Evolutionary conservation across 441 rosid genomes (phyloP).

Genomic region (Bocquillonia castaneifolia): DNA sequence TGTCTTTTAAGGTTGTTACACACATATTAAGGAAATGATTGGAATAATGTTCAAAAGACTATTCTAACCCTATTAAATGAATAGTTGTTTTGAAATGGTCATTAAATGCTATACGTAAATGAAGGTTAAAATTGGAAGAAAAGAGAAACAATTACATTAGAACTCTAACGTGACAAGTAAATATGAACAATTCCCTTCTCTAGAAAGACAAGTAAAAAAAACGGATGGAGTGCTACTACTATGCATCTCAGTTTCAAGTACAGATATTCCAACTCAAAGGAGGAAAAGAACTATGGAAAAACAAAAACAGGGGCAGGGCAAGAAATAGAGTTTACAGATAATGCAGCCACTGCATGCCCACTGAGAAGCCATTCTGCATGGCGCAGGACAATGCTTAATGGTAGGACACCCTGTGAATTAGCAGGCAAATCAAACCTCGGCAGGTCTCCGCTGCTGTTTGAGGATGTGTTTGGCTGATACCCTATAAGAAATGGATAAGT

Average conservation of each 20-base stretch:
- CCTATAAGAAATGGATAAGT: constrained; percentile 44
- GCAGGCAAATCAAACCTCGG: constrained; percentile 52
- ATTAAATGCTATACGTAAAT: too few relatives aligned
- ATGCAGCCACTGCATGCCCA: constrained; percentile 42
- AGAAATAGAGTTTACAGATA: constrained; percentile 53
- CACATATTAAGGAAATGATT: too few relatives aligned
- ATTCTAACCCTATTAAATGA: too few relatives aligned
- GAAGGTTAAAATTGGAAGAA: too few relatives aligned
- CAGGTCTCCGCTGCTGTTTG: constrained; percentile 31
- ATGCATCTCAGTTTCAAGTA: background rate
- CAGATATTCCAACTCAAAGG: background rate
- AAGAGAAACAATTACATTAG: too few relatives aligned
- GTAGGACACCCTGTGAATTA: constrained; percentile 51
- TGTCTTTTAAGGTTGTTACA: too few relatives aligned
- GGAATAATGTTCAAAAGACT: too few relatives aligned
- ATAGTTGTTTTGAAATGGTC: too few relatives aligned
- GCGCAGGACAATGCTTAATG: constrained; percentile 55
- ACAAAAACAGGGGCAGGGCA: background rate
- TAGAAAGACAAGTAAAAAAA: too few relatives aligned
- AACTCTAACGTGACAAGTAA: too few relatives aligned
- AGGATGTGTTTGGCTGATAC: constrained; percentile 43
- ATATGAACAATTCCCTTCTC: too few relatives aligned
- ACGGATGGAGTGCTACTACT: too few relatives aligned
- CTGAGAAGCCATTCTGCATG: constrained; percentile 66
- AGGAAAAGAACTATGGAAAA: background rate